These are phyloP conservation scores for Saturnispora sekii DNA, from an alignment of 805 yeast species.

Conservation along the genomic window DNA sequence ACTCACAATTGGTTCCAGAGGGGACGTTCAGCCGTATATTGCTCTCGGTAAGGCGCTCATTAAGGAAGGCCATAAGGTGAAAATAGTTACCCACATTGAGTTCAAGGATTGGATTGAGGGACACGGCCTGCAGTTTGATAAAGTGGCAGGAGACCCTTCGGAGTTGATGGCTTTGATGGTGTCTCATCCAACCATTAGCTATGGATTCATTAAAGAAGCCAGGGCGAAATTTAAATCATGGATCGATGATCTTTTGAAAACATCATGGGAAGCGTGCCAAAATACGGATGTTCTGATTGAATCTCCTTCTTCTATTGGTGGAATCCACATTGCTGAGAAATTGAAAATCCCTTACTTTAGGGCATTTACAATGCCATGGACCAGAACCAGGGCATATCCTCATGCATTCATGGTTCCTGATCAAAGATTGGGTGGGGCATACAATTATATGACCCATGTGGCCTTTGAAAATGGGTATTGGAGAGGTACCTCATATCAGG, in stretches of 20 bases:
- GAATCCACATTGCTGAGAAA: slow-evolving; percentile 92
- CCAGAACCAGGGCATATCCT: slow-evolving; percentile 89
- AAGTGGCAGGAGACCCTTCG: slow-evolving; percentile 87
- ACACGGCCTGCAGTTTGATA: slow-evolving; percentile 59
- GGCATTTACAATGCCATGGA: slow-evolving; percentile 99
- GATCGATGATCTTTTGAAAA: slow-evolving; percentile 61
- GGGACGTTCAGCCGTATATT: slow-evolving; percentile 95
- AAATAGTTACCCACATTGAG: slow-evolving; percentile 80
- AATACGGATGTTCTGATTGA: slow-evolving; percentile 77
- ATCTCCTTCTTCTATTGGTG: slow-evolving; percentile 95
- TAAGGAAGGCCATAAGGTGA: slow-evolving; percentile 74
- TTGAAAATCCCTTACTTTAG: slow-evolving; percentile 81
- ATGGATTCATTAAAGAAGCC: slow-evolving; percentile 76
- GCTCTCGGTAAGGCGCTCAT: slow-evolving; percentile 75
- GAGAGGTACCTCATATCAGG: slow-evolving; percentile 83
- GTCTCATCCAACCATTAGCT: slow-evolving; percentile 78
- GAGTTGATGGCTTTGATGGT: slow-evolving; percentile 91
- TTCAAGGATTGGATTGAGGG: slow-evolving; percentile 64
- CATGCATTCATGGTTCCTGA: slow-evolving; percentile 95
- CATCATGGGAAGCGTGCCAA: slow-evolving; percentile 86
- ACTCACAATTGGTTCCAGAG: slow-evolving; percentile 88
- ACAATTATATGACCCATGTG: slow-evolving; percentile 86
- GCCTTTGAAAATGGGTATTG: slow-evolving; percentile 89
- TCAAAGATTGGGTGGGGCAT: slow-evolving; percentile 85
- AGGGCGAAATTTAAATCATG: slow-evolving; percentile 68